A percentile compares a stretch with the other conserved stretches of the same genome.
Evolutionary conservation across 306 rosid species (phyloP).

Genomic region (Lathyrus sativus): DNA sequence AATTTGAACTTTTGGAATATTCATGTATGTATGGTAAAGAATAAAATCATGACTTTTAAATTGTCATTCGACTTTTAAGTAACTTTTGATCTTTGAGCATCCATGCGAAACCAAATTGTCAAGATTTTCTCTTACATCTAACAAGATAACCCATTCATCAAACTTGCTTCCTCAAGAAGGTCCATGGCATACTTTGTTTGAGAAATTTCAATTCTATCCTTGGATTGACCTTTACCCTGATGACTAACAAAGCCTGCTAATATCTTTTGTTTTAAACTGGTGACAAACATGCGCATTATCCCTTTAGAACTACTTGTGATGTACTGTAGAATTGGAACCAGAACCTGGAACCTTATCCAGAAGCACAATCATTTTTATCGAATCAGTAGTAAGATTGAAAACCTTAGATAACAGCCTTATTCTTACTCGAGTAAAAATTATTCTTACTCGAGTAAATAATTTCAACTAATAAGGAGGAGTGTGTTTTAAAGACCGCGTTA

Average conservation of each 20-base stretch:
- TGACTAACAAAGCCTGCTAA: neutral
- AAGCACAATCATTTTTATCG: neutral
- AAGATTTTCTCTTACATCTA: slow-evolving; percentile 12
- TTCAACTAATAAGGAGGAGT: neutral
- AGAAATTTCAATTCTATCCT: neutral
- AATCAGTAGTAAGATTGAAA: slow-evolving; percentile 17
- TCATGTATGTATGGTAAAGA: slow-evolving; percentile 7
- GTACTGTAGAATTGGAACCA: slow-evolving; percentile 7
- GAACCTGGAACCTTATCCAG: neutral
- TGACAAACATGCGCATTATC: neutral
- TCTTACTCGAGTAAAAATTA: slow-evolving; percentile 1
- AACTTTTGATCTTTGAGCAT: slow-evolving; percentile 22
- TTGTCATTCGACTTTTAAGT: neutral
- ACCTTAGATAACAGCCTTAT: slow-evolving; percentile 5
- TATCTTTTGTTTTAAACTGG: neutral
- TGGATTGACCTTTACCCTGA: neutral
- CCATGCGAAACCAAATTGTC: neutral
- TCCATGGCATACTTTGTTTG: neutral
- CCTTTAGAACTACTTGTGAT: neutral
- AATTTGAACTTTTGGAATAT: neutral
- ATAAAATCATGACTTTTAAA: slow-evolving; percentile 16
- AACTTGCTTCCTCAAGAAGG: neutral
- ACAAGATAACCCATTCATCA: neutral
- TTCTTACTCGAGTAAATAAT: neutral
- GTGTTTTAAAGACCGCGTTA: neutral